Base-by-base conservation (phyloP, 352 stramenopile genomes). In the Elongisporangium undulatum region DNA sequence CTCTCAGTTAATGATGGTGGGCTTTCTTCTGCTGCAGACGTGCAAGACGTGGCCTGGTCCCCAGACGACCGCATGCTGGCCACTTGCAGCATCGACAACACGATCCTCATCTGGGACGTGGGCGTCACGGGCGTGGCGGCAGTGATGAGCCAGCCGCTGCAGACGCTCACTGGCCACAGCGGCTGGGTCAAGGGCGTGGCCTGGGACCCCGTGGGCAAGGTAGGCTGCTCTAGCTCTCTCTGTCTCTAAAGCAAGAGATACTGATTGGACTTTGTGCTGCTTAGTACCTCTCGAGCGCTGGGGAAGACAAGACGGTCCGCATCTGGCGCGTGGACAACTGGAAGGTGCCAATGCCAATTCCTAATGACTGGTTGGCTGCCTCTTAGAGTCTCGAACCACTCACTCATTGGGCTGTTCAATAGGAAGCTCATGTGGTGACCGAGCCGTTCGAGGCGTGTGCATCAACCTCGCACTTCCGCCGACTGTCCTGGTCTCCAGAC, bases 41-140 rank as follows among this genome's bases (percentile, higher is more conserved):
- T 95, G 51, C 79, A 90, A 41, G 87, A 95, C 48, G 59, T 95
- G 6, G 84, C 87, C 20, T 95, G 87, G 87, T 95, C 87, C 2
- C 87, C 87, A 0, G 87, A 95, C 66, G 87, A 95, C 63, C 82
- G 84, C 7, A 91, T 94, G 67, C 64, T 95, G 17, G 87, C 87
- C n/a, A 94, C 84, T 2, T 95, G 87, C 69, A 94, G 84, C 58
- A 94, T 95, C 59, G 87, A 95, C 69, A 95, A 95, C 61, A 83
- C 81, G 29, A 93, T 95, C 61, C 72, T 91, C 51, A 90, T 95
- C 56, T 95, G 87, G 87, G 79, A 89, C 57, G 80, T 95, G 21
- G 77, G 84, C 55, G 65, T 76, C 13, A 64, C 75, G 1, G 69
- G 65, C 23, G 48, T 90, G 20, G 75, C 57, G 29, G 68, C 87